phyloP scores from a whole-genome alignment of 129 eudicot genomes.

The Tagetes erecta region DNA sequence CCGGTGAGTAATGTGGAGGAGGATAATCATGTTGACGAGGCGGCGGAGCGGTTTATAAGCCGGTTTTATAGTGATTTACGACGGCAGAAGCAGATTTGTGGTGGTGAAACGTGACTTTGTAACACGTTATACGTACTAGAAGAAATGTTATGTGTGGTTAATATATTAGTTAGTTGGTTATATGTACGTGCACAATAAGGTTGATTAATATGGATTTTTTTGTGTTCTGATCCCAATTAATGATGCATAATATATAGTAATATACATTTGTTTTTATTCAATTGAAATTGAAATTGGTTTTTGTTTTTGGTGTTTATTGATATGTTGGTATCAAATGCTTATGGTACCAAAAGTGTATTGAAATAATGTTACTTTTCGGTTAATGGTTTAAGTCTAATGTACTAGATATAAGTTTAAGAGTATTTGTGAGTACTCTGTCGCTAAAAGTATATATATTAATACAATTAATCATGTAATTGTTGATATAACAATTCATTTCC shows the following conservation, averaged over 20 bases:
- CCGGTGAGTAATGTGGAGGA: constrained; percentile 34
- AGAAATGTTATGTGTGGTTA: background rate
- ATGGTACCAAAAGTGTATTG: no score
- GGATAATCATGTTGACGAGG: constrained; percentile 50
- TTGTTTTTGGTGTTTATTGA: background rate
- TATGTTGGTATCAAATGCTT: background rate
- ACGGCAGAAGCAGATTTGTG: constrained; percentile 38
- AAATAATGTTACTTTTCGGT: no score
- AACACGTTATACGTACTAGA: background rate
- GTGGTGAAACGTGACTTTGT: background rate
- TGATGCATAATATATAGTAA: background rate
- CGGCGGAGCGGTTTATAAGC: constrained; percentile 57
- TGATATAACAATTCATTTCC: background rate
- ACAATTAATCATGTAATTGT: background rate
- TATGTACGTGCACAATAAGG: background rate
- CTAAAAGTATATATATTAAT: no score
- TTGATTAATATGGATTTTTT: background rate
- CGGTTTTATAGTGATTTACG: constrained; percentile 53
- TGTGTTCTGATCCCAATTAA: no score
- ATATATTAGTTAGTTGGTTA: background rate
- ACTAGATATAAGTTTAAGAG: no score
- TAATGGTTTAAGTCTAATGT: no score
- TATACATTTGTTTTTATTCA: background rate
- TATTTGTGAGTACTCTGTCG: no score
- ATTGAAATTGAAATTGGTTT: background rate